These are phyloP conservation scores for Mortierella polycephala DNA, from an alignment of 371 early-diverging fungal genomes.

Conservation along the genomic window DNA sequence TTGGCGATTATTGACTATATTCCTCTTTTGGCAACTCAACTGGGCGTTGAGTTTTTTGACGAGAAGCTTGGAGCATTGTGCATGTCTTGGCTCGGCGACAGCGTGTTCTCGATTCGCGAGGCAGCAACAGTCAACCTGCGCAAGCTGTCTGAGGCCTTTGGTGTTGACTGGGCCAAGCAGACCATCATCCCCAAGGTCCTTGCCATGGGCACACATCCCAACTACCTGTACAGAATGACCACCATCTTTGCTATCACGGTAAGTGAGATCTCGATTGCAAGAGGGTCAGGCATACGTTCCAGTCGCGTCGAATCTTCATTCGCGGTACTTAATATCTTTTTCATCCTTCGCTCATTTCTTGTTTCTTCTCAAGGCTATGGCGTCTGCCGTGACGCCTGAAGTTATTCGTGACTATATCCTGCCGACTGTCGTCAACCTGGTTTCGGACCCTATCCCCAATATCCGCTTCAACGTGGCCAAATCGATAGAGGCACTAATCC, in stretches of 20 bases:
- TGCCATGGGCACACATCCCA: constrained; percentile 87
- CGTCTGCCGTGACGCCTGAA: constrained; percentile 86
- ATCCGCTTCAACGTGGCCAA: constrained; percentile 99
- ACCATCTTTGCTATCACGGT: constrained; percentile 96
- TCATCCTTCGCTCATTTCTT: no score
- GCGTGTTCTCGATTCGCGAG: constrained; percentile 97
- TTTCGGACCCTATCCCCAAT: constrained; percentile 96
- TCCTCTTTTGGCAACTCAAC: constrained; percentile 93
- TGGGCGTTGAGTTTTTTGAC: constrained; percentile 96
- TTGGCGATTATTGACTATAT: constrained; percentile 98
- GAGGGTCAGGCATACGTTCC: no score
- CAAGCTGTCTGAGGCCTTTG: constrained; percentile 96
- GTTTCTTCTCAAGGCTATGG: constrained; percentile 72
- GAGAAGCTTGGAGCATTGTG: constrained; percentile 93
- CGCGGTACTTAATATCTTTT: no score
- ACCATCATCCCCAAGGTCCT: constrained; percentile 95
- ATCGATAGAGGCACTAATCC: constrained; percentile 87
- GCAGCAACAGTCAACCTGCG: constrained; percentile 93
- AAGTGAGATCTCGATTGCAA: constrained; percentile 26
- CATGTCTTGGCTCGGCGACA: constrained; percentile 97
- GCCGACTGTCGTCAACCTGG: constrained; percentile 87
- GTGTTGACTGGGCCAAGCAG: constrained; percentile 95
- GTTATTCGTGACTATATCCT: constrained; percentile 90
- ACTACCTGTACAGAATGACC: constrained; percentile 97
- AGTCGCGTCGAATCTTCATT: no score